phyloP scores from a whole-genome alignment of 2,329 filamentous ascomycete genomes.

The Colletotrichum eleusines region DNA sequence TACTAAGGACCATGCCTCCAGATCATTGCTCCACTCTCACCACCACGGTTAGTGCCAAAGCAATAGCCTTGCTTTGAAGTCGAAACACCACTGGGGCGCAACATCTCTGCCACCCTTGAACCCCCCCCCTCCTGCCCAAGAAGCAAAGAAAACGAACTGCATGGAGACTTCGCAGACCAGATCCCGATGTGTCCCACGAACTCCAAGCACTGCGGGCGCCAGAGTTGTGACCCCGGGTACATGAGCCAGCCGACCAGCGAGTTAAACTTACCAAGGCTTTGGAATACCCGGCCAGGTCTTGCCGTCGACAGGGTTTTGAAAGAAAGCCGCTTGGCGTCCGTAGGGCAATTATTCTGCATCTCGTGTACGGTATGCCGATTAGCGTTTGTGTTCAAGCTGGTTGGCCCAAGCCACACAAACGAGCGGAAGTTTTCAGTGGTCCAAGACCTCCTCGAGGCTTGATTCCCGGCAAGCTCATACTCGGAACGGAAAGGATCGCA shows the following conservation, averaged over 20 bases:
- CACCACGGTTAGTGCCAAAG: conserved; percentile 5
- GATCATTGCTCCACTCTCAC: not conserved
- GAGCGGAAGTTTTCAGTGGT: conserved; percentile 26
- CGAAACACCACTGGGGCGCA: not conserved
- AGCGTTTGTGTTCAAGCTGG: conserved; percentile 6
- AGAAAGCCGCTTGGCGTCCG: conserved; percentile 12
- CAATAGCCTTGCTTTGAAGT: not conserved
- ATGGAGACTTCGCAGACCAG: not conserved
- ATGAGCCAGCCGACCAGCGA: not conserved
- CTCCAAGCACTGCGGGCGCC: not conserved
- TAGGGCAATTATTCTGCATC: conserved; percentile 14
- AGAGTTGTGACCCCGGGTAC: not conserved
- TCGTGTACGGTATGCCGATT: conserved; percentile 17
- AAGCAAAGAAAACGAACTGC: no score
- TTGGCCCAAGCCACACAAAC: conserved; percentile 18
- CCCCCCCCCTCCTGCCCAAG: not conserved
- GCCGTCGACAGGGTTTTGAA: conserved; percentile 12
- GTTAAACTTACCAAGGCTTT: conserved; percentile 22
- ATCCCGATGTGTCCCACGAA: not conserved
- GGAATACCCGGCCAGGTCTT: conserved; percentile 17
- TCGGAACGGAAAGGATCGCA: conserved; percentile 18
- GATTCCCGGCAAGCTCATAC: conserved; percentile 26
- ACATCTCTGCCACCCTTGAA: conserved; percentile 9
- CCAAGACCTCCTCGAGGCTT: conserved; percentile 25
- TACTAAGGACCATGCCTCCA: not conserved